phyloP scores from a whole-genome alignment of 257 asterid species.

The Solanum sejunctum region DNA sequence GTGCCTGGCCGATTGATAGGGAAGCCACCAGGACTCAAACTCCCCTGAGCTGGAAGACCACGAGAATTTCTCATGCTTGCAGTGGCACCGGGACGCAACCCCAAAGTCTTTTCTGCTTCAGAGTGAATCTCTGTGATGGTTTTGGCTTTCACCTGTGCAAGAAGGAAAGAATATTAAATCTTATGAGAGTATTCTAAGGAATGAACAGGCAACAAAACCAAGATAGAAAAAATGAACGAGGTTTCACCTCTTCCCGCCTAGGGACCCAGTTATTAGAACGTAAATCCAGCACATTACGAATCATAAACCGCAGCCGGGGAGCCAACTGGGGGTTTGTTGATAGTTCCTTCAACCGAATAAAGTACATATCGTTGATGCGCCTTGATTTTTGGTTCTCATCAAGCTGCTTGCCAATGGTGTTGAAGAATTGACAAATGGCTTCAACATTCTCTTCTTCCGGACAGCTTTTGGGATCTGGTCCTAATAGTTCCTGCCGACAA shows the following conservation, averaged over 20 bases:
- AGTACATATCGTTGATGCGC: constrained; percentile 59
- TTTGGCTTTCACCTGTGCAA: constrained; percentile 73
- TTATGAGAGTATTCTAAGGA: neutral
- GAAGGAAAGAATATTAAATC: neutral
- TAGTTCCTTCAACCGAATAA: constrained; percentile 59
- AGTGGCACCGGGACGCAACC: constrained; percentile 91
- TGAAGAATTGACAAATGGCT: constrained; percentile 93
- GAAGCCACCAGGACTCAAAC: constrained; percentile 49
- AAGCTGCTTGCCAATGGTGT: constrained; percentile 88
- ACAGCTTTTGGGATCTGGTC: constrained; percentile 48
- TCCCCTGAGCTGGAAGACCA: constrained; percentile 47
- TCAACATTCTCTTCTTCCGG: constrained; percentile 97
- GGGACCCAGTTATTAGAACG: constrained; percentile 83
- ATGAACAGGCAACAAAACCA: neutral
- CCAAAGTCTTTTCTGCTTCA: constrained; percentile 88
- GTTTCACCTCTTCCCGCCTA: constrained; percentile 78
- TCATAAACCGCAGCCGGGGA: constrained; percentile 74
- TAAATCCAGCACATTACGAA: constrained; percentile 72
- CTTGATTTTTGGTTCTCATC: constrained; percentile 68
- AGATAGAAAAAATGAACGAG: neutral
- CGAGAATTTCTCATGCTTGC: constrained; percentile 71
- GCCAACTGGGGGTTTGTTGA: constrained; percentile 66
- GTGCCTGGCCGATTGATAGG: constrained; percentile 70
- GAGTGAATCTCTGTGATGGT: constrained; percentile 84
- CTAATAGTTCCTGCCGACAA: constrained; percentile 55